These are phyloP conservation scores for Dacryopinax spathularia DNA, from an alignment of 768 basidiomycete species.

Conservation along the genomic window DNA sequence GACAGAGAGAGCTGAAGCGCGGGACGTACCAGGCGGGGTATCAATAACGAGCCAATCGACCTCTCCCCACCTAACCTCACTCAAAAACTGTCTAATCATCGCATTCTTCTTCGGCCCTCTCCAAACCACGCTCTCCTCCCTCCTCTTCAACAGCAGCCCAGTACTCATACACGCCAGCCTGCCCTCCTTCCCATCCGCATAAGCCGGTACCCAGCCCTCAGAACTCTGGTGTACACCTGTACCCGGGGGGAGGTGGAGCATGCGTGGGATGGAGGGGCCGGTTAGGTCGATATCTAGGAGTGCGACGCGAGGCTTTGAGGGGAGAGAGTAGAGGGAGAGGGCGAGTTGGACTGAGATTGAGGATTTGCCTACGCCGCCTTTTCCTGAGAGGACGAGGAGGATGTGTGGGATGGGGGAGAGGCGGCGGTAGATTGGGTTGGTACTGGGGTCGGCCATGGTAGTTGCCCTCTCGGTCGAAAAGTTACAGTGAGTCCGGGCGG, in stretches of 20 bases:
- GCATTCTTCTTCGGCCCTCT: constrained; percentile 96
- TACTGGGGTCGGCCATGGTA: neutral
- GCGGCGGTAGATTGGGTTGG: neutral
- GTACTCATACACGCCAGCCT: constrained; percentile 92
- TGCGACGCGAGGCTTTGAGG: constrained; percentile 58
- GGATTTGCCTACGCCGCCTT: constrained; percentile 97
- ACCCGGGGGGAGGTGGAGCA: constrained; percentile 41
- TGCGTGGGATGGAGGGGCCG: constrained; percentile 86
- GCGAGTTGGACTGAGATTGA: constrained; percentile 87
- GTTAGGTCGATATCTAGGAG: constrained; percentile 89
- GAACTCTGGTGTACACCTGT: constrained; percentile 77
- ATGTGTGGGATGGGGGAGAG: constrained; percentile 33
- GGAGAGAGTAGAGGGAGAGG: constrained; percentile 60
- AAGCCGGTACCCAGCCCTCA: constrained; percentile 96
- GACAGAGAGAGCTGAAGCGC: neutral
- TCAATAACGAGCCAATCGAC: constrained; percentile 87
- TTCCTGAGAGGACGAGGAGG: constrained; percentile 87
- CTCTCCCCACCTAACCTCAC: constrained; percentile 89
- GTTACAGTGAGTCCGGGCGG: too few species aligned
- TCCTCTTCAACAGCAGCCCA: constrained; percentile 81
- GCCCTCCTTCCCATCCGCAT: constrained; percentile 63
- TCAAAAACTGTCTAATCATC: constrained; percentile 91
- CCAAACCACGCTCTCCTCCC: constrained; percentile 92
- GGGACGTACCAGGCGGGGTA: constrained; percentile 84
- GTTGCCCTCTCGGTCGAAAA: too few species aligned